These are phyloP conservation scores for Colletotrichum ledebouriae DNA, from an alignment of 2,329 filamentous ascomycete species.

Conservation along the genomic window DNA sequence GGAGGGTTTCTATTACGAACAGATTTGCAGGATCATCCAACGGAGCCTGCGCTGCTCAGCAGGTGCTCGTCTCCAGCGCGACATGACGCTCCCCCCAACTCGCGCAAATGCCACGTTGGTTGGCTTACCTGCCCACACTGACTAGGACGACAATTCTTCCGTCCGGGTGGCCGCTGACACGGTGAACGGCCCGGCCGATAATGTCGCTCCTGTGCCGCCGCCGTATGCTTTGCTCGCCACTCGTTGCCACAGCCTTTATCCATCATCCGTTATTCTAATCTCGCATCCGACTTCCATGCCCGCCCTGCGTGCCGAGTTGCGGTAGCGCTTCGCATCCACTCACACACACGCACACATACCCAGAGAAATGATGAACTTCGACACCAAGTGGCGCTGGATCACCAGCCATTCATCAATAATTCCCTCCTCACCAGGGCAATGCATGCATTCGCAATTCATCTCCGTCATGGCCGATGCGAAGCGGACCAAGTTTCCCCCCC, in stretches of 20 bases:
- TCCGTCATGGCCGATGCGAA: slow-evolving; percentile 1
- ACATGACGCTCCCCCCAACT: slow-evolving; percentile 22
- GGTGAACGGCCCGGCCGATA: slow-evolving; percentile 26
- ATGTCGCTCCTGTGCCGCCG: neutral
- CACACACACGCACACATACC: slow-evolving; percentile 8
- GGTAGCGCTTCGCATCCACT: slow-evolving; percentile 19
- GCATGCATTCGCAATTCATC: slow-evolving; percentile 3
- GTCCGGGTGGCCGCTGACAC: slow-evolving; percentile 17
- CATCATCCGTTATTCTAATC: slow-evolving; percentile 17
- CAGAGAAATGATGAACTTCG: slow-evolving; percentile 8
- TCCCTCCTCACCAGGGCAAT: neutral
- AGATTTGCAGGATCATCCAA: slow-evolving; percentile 25
- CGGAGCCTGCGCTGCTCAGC: neutral
- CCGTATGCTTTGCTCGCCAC: slow-evolving; percentile 10
- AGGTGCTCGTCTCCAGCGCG: slow-evolving; percentile 8
- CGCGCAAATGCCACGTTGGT: slow-evolving; percentile 19
- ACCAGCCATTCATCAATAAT: slow-evolving; percentile 1
- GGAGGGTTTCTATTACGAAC: slow-evolving; percentile 8
- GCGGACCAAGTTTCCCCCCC: neutral
- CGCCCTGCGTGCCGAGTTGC: slow-evolving; percentile 28
- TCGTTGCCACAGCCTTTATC: slow-evolving; percentile 29
- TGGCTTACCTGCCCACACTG: neutral
- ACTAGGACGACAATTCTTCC: slow-evolving; percentile 24
- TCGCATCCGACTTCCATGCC: slow-evolving; percentile 39
- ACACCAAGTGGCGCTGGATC: slow-evolving; percentile 10